Percentiles rank a stretch among this genome's conserved stretches.
Evolutionary conservation across 305 asterid species (phyloP).

Genomic region (Rubia balearica): DNA sequence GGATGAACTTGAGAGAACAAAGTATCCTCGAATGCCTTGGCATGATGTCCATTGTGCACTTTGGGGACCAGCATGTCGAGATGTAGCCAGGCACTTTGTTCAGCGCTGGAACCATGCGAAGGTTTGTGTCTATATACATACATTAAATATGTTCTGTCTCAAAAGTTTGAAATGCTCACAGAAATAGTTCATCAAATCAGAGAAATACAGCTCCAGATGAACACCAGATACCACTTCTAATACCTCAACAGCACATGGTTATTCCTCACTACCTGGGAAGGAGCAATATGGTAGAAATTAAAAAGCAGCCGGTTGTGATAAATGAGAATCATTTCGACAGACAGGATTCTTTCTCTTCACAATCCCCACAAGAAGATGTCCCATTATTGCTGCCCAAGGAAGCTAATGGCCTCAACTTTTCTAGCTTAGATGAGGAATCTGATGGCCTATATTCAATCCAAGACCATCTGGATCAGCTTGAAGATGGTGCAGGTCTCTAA

Average conservation of each 20-base stretch:
- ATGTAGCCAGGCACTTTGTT: slow-evolving; percentile 93
- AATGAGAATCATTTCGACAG: slow-evolving; percentile 28
- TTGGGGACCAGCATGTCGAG: slow-evolving; percentile 98
- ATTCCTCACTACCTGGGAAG: slow-evolving; percentile 95
- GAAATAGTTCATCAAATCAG: slow-evolving; percentile 33
- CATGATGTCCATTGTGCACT: slow-evolving; percentile 98
- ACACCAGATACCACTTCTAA: slow-evolving; percentile 77
- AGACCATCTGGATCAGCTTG: slow-evolving; percentile 19
- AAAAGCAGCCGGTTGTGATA: slow-evolving; percentile 28
- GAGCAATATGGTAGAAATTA: slow-evolving; percentile 44
- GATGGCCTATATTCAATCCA: slow-evolving; percentile 26
- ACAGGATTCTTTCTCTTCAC: slow-evolving; percentile 48
- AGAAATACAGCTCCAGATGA: slow-evolving; percentile 87
- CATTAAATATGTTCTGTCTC: neutral
- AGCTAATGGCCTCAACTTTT: slow-evolving; percentile 39
- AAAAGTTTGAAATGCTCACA: neutral
- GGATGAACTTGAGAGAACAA: slow-evolving; percentile 79
- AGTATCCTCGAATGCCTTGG: slow-evolving; percentile 99
- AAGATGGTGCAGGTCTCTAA: slow-evolving; percentile 25
- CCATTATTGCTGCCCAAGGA: slow-evolving; percentile 91
- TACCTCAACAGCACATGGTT: slow-evolving; percentile 98
- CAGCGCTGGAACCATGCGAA: slow-evolving; percentile 98
- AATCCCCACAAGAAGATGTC: slow-evolving; percentile 66
- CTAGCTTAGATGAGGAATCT: slow-evolving; percentile 27
- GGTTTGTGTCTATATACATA: slow-evolving; percentile 30